Conservation (phyloP, 192 early-diverging fungal species). For the Cladochytrium replicatum region DNA sequence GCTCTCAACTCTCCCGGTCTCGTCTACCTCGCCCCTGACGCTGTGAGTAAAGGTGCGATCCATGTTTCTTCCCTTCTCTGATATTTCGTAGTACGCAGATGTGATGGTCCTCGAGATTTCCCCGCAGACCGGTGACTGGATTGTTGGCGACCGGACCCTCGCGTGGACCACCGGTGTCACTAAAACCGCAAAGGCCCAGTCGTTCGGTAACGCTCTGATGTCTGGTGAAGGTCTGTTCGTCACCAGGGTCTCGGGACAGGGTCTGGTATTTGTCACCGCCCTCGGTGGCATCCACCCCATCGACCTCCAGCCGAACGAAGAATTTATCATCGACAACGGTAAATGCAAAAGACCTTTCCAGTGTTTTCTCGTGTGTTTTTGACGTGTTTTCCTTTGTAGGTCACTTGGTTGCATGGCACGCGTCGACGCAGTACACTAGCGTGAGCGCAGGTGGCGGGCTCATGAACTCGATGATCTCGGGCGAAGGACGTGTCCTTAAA, state of each 20-base stretch:
- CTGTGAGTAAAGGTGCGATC: slow-evolving; percentile 4
- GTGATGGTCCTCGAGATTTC: slow-evolving; percentile 6
- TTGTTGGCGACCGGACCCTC: slow-evolving; percentile 2
- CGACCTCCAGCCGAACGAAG: slow-evolving; percentile 7
- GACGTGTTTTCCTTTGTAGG: too few species aligned
- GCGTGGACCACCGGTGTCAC: not conserved
- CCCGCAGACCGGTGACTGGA: slow-evolving; percentile 8
- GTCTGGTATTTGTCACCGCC: slow-evolving; percentile 1
- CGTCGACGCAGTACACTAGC: too few species aligned
- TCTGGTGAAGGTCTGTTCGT: slow-evolving; percentile 14
- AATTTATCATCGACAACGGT: slow-evolving; percentile 11
- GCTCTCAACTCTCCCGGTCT: too few species aligned
- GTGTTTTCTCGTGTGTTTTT: too few species aligned
- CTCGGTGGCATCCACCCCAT: slow-evolving; percentile 12
- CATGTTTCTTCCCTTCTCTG: too few species aligned
- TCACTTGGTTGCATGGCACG: too few species aligned
- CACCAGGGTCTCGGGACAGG: slow-evolving; percentile 1
- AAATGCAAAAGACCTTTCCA: too few species aligned
- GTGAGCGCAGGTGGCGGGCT: too few species aligned
- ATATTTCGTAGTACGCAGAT: slow-evolving; percentile 2
- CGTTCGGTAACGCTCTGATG: slow-evolving; percentile 2
- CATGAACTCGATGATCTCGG: too few species aligned
- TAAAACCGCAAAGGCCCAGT: slow-evolving; percentile 5
- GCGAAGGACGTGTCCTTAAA: too few species aligned
- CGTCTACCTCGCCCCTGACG: not conserved